Percentiles rank a stretch among this genome's conserved stretches.
Evolutionary conservation across 495 filamentous ascomycete species (phyloP).

Genomic region (Podospora conica): DNA sequence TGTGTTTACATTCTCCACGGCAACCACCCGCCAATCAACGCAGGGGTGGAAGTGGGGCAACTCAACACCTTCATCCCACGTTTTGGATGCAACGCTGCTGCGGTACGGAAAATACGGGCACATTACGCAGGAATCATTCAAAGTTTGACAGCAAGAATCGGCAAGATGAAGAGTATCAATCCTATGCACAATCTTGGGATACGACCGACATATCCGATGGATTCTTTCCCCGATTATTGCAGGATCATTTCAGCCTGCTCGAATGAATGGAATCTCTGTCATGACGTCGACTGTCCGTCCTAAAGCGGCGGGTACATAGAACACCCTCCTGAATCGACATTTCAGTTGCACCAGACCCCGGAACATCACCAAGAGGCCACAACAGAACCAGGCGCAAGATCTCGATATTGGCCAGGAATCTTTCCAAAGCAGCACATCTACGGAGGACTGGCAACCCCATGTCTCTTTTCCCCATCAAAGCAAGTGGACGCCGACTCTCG

Average conservation of each 20-base stretch:
- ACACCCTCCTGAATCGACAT: neutral
- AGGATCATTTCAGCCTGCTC: neutral
- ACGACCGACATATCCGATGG: neutral
- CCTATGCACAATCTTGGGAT: neutral
- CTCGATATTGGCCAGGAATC: neutral
- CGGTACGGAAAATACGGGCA: neutral
- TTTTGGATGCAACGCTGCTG: neutral
- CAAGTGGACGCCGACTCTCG: neutral
- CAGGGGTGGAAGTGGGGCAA: neutral
- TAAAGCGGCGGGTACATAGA: neutral
- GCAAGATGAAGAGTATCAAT: neutral
- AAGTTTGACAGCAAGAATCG: neutral
- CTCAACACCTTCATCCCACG: neutral
- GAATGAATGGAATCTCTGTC: neutral
- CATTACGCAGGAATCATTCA: neutral
- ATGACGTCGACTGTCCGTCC: neutral
- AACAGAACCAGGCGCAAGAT: neutral
- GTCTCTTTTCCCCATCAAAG: neutral
- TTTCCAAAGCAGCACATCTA: neutral
- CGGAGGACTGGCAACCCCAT: neutral
- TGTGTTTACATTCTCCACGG: slow-evolving; percentile 28
- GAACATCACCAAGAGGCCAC: neutral
- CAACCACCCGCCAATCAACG: slow-evolving; percentile 21
- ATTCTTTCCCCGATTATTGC: neutral
- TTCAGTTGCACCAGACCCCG: neutral